Base-by-base conservation (phyloP, 768 basidiomycete genomes). In the Tulasnella sp. region DNA sequence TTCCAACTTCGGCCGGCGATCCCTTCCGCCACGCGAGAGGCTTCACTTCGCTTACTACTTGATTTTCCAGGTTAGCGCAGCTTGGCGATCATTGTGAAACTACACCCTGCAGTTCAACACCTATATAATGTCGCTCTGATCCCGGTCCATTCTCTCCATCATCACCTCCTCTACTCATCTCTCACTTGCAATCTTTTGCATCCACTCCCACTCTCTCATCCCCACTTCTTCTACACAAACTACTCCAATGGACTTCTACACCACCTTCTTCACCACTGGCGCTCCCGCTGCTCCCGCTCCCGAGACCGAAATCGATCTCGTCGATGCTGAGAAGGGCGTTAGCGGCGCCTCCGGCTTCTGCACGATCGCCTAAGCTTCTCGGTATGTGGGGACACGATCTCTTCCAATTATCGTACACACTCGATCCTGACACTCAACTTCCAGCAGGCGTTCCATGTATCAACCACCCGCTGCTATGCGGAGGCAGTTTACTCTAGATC, bases 211-310 rank as follows among this genome's bases (percentile, higher is more conserved):
- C 58, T 62, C 58, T 16, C 58, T 62, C 58, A 34, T 62, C n/a
- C 18, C 27, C 58, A 16, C 58, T 62, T 48, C 48, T 16, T 62
- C 31, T n/a, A 62, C 2, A 62, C 58, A 27, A 62, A 34, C 58
- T 62, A 62, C 58, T 62, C 27, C 58, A 62, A 62, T 62, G 58
- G 58, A 62, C 58, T 62, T 34, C 58, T 62, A 62, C 58, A 62
- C n/a, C 31, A 62, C 58, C n/a, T 27, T 62, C 58, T 62, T 62
- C 31, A 31, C 58, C n/a, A 27, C 31, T n/a, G n/a, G n/a, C 58
- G 31, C 58, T 34, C 27, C 58, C 58, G n/a, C 58, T 34, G 58
- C 58, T 62, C 27, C 58, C 24, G 58, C 12, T 62, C 58, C 31
- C 31, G 58, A 62, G 8, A 62, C 58, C 18, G 58, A 62, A 62